These are phyloP conservation scores for Cercospora sp. DNA, from an alignment of 2,329 filamentous ascomycete genomes.

Conservation along the genomic window DNA sequence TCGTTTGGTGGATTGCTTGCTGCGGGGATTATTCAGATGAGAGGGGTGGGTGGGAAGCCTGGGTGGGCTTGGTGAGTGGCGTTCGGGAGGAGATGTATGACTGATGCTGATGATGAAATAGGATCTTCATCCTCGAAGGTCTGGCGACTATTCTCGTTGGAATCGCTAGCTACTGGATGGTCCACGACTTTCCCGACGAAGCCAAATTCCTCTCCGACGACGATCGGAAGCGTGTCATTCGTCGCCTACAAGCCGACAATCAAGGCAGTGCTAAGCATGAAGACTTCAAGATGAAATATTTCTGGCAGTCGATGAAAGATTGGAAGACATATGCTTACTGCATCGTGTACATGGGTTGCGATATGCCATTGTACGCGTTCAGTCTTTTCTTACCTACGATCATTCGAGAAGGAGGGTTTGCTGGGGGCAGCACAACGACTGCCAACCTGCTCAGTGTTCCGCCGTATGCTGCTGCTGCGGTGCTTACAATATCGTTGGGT, in stretches of 20 bases:
- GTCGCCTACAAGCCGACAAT: constrained; percentile 67
- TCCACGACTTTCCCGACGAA: constrained; percentile 78
- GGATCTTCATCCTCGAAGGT: constrained; percentile 53
- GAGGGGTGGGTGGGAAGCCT: constrained; percentile 55
- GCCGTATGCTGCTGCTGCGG: constrained; percentile 70
- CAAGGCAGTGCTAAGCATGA: constrained; percentile 76
- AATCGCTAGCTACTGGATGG: constrained; percentile 70
- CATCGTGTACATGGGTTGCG: constrained; percentile 74
- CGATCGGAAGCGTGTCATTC: constrained; percentile 71
- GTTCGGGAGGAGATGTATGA: no score
- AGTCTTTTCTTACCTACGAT: constrained; percentile 79
- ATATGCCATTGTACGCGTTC: constrained; percentile 73
- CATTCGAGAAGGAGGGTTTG: constrained; percentile 57
- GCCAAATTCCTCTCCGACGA: constrained; percentile 64
- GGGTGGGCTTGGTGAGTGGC: constrained; percentile 26
- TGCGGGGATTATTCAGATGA: constrained; percentile 68
- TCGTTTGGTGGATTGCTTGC: constrained; percentile 75
- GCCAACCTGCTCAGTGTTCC: constrained; percentile 74
- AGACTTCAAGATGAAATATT: constrained; percentile 69
- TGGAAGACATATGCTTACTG: constrained; percentile 82
- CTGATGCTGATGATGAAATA: not conserved
- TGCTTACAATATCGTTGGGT: constrained; percentile 69
- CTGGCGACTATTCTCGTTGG: constrained; percentile 69
- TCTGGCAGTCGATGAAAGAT: constrained; percentile 71
- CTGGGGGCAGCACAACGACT: constrained; percentile 56